phyloP scores from a whole-genome alignment of 208 protist species.

The Acanthamoeba lenticulata region DNA sequence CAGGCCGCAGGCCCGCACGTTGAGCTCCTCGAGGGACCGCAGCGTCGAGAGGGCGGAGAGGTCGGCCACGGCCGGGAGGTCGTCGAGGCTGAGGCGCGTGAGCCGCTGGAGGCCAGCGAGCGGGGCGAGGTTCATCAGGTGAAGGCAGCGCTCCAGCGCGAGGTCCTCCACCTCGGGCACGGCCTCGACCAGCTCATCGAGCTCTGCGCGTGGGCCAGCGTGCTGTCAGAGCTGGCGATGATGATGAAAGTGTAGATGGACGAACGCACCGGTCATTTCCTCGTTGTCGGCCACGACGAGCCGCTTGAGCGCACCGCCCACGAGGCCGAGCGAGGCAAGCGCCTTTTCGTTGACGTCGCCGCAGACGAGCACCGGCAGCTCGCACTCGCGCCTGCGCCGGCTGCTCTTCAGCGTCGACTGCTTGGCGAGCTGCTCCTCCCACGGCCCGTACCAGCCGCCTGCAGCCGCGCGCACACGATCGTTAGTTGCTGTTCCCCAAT shows the following conservation, averaged over 20 bases:
- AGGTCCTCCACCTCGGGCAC: neutral
- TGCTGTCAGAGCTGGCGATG: neutral
- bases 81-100: neutral
- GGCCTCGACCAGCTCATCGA: neutral
- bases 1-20: neutral
- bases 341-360: neutral
- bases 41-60: neutral
- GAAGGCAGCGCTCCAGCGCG: neutral
- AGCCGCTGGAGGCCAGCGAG: neutral
- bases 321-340: neutral
- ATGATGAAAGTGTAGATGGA: too few relatives aligned
- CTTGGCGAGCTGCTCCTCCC: neutral
- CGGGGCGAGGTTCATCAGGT: neutral
- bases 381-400: neutral
- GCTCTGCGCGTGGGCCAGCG: neutral
- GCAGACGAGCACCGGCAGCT: neutral
- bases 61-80: neutral
- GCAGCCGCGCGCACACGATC: too few relatives aligned
- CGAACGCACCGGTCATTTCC: neutral
- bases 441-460: neutral
- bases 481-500: too few relatives aligned
- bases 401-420: neutral
- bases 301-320: neutral
- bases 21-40: neutral
- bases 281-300: neutral